Percentiles rank a stretch among this genome's conserved stretches.
Conservation (phyloP, 106 monocot species). For the Triglochin maritima region DNA sequence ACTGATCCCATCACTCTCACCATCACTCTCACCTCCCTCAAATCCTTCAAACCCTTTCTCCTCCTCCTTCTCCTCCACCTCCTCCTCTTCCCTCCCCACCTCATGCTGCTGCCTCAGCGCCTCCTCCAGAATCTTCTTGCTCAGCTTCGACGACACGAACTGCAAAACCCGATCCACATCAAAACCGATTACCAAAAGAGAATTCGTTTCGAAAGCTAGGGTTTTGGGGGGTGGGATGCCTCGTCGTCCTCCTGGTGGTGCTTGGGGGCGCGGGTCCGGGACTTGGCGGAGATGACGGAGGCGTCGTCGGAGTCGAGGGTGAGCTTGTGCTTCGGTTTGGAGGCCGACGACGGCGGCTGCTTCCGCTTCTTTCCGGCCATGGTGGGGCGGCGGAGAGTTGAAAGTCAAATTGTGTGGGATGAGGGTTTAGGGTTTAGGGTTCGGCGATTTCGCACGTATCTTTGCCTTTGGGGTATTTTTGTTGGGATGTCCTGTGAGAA, state of each 20-base stretch:
- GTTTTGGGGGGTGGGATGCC: constrained; percentile 5
- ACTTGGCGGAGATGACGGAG: constrained; percentile 25
- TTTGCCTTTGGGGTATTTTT: no score
- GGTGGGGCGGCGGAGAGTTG: no score
- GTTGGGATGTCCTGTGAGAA: no score
- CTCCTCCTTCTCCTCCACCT: constrained; percentile 1
- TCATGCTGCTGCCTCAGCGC: constrained; percentile 72
- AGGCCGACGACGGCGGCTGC: constrained; percentile 4
- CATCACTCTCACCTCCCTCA: constrained; percentile 33
- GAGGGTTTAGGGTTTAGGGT: no score
- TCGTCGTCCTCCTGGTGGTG: constrained; percentile 47
- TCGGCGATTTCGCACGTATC: no score
- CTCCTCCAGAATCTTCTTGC: constrained; percentile 67
- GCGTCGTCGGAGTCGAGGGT: constrained; percentile 41
- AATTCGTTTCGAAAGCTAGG: no score
- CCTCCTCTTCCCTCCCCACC: constrained; percentile 36
- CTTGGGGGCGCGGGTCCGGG: constrained; percentile 40
- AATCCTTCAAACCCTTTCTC: constrained; percentile 4
- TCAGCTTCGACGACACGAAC: constrained; percentile 54
- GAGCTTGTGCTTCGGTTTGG: constrained; percentile 23
- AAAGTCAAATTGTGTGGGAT: no score
- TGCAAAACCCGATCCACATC: constrained; percentile 4
- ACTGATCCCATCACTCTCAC: constrained; percentile 54
- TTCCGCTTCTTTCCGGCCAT: constrained; percentile 84
- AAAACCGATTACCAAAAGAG: neutral